Base-by-base conservation (phyloP, 345 rosid species). In the Moricandia arvensis region DNA sequence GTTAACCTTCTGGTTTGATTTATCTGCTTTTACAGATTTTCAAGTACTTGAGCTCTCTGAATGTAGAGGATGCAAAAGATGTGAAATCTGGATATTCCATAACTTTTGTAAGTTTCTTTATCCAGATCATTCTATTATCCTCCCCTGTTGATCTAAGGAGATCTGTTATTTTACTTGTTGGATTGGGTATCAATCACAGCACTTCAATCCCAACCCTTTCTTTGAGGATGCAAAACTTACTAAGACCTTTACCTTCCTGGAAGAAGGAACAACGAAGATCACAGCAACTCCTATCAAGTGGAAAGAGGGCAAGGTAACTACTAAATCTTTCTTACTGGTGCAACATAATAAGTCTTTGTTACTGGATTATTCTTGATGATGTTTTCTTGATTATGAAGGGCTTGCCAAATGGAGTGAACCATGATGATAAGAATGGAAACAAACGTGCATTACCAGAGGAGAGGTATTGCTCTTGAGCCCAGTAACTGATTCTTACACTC, bases 31-130 rank as follows among this genome's bases (percentile, higher is more conserved):
- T 4, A 59, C 82, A 94, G 97, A 88, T 91, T 62, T 90, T 94
- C 64, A 91, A 87, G 81, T 76, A 86, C 60, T 72, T 94, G 10
- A 85, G 60, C 66, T 88, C 96, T 61, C 73, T 94, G 38, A 96
- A 93, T 59, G 98, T 93, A 37, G 98, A 88, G 81, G 97, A 91
- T 69, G 89, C 80, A 26, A 90, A 94, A 84, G 98, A 90, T 65
- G 88, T 94, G 72, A 94, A 91, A 75, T 91, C 93, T 18, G 98
- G 98, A 66, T 91, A 90, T 71, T 85, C 95, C 4, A 91, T 94
- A 27, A 84, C 92, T 38, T 90, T 90, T 82, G 98, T 94, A 79
- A 86, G 97, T 81, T 66, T 65, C 67, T 79, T 58, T 38, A 35
- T 64, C 27, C 16, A 24, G 5, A 53, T 59, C 30, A 35, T 38